A percentile compares a stretch with the other conserved stretches of the same genome.
Evolutionary conservation across 345 rosid genomes (phyloP).

Genomic region (Aquilaria sinensis): DNA sequence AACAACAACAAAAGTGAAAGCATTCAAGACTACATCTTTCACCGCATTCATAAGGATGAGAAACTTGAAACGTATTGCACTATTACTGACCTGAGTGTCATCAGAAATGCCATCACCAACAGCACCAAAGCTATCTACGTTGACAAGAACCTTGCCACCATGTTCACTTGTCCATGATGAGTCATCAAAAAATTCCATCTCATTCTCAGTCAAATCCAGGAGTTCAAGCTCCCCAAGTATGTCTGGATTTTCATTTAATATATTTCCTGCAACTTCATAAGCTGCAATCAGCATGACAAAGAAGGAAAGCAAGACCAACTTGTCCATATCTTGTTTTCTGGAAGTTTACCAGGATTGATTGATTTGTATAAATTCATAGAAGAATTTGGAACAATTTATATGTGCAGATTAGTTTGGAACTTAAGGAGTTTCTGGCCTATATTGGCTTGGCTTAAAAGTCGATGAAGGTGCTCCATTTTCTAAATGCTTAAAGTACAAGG

Average conservation of each 20-base stretch:
- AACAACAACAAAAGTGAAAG: neutral
- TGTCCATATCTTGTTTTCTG: slow-evolving; percentile 41
- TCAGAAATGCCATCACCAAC: slow-evolving; percentile 87
- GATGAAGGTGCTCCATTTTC: slow-evolving; percentile 57
- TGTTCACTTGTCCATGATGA: slow-evolving; percentile 49
- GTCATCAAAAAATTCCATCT: slow-evolving; percentile 28
- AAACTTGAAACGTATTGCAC: neutral
- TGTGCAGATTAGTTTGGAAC: slow-evolving; percentile 41
- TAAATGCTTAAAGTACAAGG: slow-evolving; percentile 81
- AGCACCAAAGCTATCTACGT: slow-evolving; percentile 91
- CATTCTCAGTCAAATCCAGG: slow-evolving; percentile 42
- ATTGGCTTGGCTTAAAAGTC: slow-evolving; percentile 94
- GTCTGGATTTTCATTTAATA: slow-evolving; percentile 30
- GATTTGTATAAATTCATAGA: slow-evolving; percentile 31
- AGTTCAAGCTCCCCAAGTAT: slow-evolving; percentile 50
- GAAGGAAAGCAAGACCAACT: slow-evolving; percentile 36
- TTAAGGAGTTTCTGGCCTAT: slow-evolving; percentile 34
- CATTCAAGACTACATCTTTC: neutral
- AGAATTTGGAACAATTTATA: slow-evolving; percentile 43
- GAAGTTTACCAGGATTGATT: slow-evolving; percentile 29
- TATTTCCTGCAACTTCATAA: slow-evolving; percentile 42
- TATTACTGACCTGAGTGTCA: slow-evolving; percentile 72
- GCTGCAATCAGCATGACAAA: slow-evolving; percentile 43
- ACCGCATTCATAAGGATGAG: neutral
- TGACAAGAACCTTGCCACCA: slow-evolving; percentile 67